Conservation (phyloP, 2,329 filamentous ascomycete species). For the Paecilomyces sp. region DNA sequence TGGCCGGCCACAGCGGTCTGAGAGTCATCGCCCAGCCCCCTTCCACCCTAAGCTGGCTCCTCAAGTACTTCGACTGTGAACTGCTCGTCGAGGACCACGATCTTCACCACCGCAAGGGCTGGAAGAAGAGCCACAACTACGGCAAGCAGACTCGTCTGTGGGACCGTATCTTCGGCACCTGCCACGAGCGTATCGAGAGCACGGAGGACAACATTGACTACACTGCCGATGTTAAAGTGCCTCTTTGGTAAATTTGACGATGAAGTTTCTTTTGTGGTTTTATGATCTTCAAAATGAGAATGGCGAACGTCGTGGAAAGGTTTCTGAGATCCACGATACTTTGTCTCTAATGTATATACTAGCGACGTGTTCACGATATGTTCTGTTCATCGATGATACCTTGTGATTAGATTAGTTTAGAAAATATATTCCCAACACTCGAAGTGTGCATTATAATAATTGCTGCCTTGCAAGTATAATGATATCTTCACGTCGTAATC, state of each 20-base stretch:
- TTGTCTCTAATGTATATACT: no score
- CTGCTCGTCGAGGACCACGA: slow-evolving; percentile 34
- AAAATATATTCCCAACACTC: no score
- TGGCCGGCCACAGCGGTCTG: slow-evolving; percentile 33
- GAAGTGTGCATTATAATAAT: no score
- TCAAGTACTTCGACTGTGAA: slow-evolving; percentile 23
- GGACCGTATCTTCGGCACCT: slow-evolving; percentile 25
- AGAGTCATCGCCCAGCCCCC: slow-evolving; percentile 28
- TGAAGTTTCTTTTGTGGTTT: background rate
- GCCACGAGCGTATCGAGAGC: slow-evolving; percentile 24
- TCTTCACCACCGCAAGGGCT: slow-evolving; percentile 25
- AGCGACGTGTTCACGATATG: no score
- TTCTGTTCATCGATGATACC: no score
- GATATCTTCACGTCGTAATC: no score
- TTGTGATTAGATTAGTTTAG: no score
- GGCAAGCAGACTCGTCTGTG: slow-evolving; percentile 27
- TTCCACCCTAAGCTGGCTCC: slow-evolving; percentile 22
- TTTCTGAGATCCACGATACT: no score
- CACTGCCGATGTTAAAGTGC: slow-evolving; percentile 11
- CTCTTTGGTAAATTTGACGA: slow-evolving; percentile 9
- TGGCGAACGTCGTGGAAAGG: no score
- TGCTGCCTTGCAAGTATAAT: no score
- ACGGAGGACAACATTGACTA: slow-evolving; percentile 18
- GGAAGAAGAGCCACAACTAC: slow-evolving; percentile 26
- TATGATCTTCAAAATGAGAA: no score